Percentiles rank a stretch among this genome's conserved stretches.
These are phyloP conservation scores for Anthostomella pinea DNA, from an alignment of 2,329 filamentous ascomycete genomes.

Conservation along the genomic window DNA sequence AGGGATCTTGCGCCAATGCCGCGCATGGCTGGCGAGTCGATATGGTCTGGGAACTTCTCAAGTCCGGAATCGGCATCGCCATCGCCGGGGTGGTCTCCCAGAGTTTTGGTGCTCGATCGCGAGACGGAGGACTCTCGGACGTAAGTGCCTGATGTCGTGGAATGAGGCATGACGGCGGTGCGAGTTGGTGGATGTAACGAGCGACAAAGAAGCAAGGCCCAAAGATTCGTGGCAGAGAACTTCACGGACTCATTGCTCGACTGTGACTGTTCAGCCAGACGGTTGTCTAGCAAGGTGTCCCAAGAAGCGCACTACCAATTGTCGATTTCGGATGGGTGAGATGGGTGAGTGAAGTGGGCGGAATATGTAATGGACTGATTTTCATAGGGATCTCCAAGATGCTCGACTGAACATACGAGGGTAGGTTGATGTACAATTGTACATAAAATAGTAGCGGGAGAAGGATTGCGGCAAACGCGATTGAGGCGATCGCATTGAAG, in stretches of 20 bases:
- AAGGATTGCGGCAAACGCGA: no score
- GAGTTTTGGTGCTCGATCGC: conserved; percentile 26
- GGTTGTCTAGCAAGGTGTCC: no score
- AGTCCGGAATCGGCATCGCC: conserved; percentile 27
- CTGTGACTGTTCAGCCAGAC: no score
- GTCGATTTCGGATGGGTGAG: no score
- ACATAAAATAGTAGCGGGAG: no score
- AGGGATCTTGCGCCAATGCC: conserved; percentile 23
- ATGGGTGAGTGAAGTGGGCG: no score
- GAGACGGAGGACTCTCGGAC: conserved; percentile 31
- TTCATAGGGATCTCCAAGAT: no score
- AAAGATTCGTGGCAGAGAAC: conserved; percentile 15
- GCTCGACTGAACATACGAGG: no score
- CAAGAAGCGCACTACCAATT: no score
- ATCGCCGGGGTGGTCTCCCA: conserved; percentile 24
- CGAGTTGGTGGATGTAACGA: conserved; percentile 24
- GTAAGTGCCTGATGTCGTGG: conserved; percentile 31
- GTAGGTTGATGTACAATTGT: no score
- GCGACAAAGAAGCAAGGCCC: conserved; percentile 25
- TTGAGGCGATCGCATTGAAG: no score
- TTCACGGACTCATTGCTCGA: conserved; percentile 29
- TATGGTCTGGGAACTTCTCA: conserved; percentile 35
- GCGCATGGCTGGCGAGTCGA: conserved; percentile 33
- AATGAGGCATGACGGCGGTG: conserved; percentile 31
- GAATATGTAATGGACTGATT: no score